Base-by-base conservation (phyloP, 2,329 filamentous ascomycete species). In the Phyllosticta citrichinensis region DNA sequence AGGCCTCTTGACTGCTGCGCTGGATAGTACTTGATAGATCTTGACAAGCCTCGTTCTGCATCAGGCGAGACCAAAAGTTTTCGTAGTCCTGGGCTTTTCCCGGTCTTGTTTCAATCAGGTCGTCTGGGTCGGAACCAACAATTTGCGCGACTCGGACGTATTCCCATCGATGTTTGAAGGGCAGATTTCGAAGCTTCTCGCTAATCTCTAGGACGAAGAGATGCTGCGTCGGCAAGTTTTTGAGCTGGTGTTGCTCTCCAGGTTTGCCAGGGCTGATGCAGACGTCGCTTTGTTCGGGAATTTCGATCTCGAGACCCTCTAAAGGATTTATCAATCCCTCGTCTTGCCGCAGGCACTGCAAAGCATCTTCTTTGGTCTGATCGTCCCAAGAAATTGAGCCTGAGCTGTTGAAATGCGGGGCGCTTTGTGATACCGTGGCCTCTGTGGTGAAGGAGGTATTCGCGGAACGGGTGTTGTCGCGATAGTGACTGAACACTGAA, bases 161-260 rank as follows among this genome's bases (percentile, higher is more conserved):
- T n/a, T 74, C 71, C 61, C 71, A 73, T 1, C 69, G 64, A 1
- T 71, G 56, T n/a, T 67, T 68, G 62, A 71, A 75, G 0, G 71
- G 69, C 20, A 70, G 62, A 0, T 20, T 3, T n/a, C 47, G 40
- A 5, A 68, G n/a, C 2, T 58, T 30, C 9, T 54, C 8, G 3
- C 64, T 22, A 14, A 65, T 55, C 9, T 66, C 56, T 6, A 67
- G 61, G 5, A 71, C 66, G 47, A 73, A 75, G 1, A 75, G 62
- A 20, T 69, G 65, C 17, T 68, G 63, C 0, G 35, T 27, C 0
- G 71, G 68, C 19, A 75, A 62, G 20, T 69, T 52, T 1, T 69
- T 66, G 25, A 75, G 67, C 35, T 70, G 63, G 33, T 70, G 52
- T 0, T 64, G 64, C 17, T 58, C 57, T 22, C 56, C 47, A 11